phyloP scores from a whole-genome alignment of 208 protist species.

The Leishmania tarentolae region DNA sequence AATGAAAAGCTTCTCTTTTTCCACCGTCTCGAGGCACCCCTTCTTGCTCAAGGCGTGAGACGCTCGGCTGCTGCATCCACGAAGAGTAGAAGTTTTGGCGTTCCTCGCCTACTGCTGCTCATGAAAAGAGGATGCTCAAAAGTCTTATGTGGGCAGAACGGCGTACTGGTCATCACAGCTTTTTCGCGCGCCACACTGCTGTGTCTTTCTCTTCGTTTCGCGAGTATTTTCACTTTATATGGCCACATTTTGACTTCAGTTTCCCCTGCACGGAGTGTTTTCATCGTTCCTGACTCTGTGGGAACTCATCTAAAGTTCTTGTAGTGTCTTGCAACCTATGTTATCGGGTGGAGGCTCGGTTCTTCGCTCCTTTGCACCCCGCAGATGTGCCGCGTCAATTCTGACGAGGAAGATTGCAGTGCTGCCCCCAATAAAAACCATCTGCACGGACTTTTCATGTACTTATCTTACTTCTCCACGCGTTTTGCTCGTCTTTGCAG shows the following conservation, averaged over 20 bases:
- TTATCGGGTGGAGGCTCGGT: neutral
- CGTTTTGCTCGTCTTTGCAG: constrained; percentile 1
- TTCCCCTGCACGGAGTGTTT: neutral
- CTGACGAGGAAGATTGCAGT: neutral
- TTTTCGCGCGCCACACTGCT: neutral
- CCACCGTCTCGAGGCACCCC: neutral
- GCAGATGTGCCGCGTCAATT: neutral
- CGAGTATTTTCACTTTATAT: neutral
- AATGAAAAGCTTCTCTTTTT: neutral
- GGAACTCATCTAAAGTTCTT: neutral
- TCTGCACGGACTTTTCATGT: neutral
- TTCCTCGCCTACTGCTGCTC: neutral
- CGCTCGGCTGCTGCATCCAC: neutral
- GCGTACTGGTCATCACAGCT: neutral
- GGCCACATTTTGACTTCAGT: neutral
- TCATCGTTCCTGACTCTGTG: constrained; percentile 1
- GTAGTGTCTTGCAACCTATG: neutral
- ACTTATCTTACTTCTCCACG: neutral
- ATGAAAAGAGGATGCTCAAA: neutral
- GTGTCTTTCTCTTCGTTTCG: neutral
- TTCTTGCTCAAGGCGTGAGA: neutral
- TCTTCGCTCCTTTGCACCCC: neutral
- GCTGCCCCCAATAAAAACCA: neutral
- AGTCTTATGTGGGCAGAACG: neutral
- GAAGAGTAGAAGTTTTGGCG: neutral